phyloP scores from a whole-genome alignment of 2,329 filamentous ascomycete genomes.

The Sclerotinia trifoliorum region DNA sequence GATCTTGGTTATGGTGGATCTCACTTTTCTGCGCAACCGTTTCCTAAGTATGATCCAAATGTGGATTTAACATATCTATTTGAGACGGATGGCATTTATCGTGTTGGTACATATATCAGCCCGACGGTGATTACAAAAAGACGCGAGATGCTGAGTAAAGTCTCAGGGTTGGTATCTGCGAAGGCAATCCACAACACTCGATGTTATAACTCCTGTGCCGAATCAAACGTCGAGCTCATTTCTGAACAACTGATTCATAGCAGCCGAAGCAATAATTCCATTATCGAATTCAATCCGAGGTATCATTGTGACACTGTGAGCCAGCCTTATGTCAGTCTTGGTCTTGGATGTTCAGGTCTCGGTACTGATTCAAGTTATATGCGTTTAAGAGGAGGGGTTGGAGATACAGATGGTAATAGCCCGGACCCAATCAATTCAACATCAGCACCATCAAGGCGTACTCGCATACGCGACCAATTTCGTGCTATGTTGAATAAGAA shows the following conservation, averaged over 20 bases:
- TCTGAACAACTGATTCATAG: too few species aligned
- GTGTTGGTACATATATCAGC: not conserved
- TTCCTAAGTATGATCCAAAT: not conserved
- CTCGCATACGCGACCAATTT: not conserved
- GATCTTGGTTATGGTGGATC: constrained; percentile 13
- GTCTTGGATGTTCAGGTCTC: not conserved
- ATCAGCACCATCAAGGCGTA: too few species aligned
- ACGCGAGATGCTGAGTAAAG: not conserved
- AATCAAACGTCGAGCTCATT: not conserved
- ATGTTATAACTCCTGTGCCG: fast-evolving
- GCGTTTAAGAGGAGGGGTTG: not conserved
- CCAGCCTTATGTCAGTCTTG: not conserved
- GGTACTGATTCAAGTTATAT: too few species aligned
- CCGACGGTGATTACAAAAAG: not conserved
- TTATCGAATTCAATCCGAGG: not conserved
- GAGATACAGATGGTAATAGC: fast-evolving
- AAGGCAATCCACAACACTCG: not conserved
- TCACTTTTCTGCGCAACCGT: not conserved
- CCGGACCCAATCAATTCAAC: too few species aligned
- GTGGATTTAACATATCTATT: not conserved
- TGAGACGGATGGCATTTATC: not conserved
- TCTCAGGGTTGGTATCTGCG: too few species aligned
- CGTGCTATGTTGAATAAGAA: too few species aligned
- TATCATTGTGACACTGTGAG: too few species aligned
- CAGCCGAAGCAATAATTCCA: not conserved